Conservation (phyloP, 768 basidiomycete species). For the Lactarius pseudohatsudake region DNA sequence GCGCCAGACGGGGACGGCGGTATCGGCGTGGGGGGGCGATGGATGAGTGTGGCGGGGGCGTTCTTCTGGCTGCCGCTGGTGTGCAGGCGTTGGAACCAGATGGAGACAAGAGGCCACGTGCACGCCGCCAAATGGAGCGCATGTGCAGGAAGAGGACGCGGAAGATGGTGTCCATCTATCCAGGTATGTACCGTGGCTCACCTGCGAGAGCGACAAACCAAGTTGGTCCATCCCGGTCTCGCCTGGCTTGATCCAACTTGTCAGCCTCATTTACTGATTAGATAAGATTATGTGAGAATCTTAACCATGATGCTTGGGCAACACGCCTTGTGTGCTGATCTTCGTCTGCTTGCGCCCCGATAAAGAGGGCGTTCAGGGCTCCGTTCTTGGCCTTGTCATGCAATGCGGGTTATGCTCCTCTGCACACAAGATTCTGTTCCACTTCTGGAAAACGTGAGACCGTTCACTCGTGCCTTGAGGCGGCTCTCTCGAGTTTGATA, state of each 20-base stretch:
- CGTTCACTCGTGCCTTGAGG: not conserved
- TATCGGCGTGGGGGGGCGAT: constrained; percentile 7
- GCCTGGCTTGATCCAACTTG: not conserved
- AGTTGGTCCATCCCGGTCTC: not conserved
- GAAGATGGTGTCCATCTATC: constrained; percentile 16
- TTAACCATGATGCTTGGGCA: not conserved
- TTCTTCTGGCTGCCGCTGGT: not conserved
- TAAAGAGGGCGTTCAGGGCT: not conserved
- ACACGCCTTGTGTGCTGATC: not conserved
- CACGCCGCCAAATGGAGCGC: constrained; percentile 19
- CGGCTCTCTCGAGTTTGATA: not conserved
- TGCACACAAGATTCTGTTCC: not conserved
- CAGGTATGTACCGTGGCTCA: not conserved
- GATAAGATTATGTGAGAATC: not conserved
- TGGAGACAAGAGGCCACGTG: constrained; percentile 21
- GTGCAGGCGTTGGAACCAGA: not conserved
- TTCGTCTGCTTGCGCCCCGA: not conserved
- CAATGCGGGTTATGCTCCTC: not conserved
- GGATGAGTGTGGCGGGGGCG: not conserved
- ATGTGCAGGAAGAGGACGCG: constrained; percentile 17
- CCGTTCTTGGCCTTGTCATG: not conserved
- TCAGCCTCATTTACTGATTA: constrained; percentile 5
- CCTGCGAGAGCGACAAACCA: not conserved
- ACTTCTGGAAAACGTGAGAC: not conserved
- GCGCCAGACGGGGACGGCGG: not conserved